A percentile compares a stretch with the other conserved stretches of the same genome.
phyloP scores from a whole-genome alignment of 129 eudicot genomes.

The Cynara cardunculus region DNA sequence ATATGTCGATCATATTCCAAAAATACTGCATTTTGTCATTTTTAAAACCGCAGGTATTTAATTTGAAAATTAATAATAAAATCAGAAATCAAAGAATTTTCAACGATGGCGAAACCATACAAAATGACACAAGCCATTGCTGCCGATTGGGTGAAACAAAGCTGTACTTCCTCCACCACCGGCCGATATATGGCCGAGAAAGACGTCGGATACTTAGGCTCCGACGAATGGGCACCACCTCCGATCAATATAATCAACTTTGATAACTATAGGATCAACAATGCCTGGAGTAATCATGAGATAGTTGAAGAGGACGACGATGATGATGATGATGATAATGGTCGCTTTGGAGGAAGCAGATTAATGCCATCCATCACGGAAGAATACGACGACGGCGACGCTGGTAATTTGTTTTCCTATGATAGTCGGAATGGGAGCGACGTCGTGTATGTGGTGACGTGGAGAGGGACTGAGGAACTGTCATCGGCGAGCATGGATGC shows the following conservation, averaged over 20 bases:
- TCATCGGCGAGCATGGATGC: slow-evolving; percentile 57
- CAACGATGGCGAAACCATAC: slow-evolving; percentile 15
- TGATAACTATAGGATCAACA: slow-evolving; percentile 6
- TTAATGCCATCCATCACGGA: slow-evolving; percentile 9
- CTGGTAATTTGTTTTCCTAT: slow-evolving; percentile 4
- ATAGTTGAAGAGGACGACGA: slow-evolving; percentile 17
- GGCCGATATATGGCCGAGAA: slow-evolving; percentile 6
- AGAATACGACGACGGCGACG: not conserved
- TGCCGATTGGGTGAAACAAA: slow-evolving; percentile 2
- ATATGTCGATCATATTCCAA: not conserved
- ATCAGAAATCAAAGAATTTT: not conserved
- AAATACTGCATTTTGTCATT: not conserved
- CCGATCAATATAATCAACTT: slow-evolving; percentile 26
- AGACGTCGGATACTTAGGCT: not conserved
- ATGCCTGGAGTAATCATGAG: slow-evolving; percentile 16
- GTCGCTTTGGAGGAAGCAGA: not conserved
- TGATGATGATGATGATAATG: not conserved
- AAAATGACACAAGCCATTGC: not conserved
- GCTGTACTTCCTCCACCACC: not conserved
- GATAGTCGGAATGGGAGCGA: slow-evolving; percentile 17
- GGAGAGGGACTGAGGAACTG: slow-evolving; percentile 31
- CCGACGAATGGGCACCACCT: slow-evolving; percentile 8
- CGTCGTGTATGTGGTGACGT: slow-evolving; percentile 34
- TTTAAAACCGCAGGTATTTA: not conserved
- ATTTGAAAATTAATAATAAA: not conserved